Evolutionary conservation across 768 basidiomycete genomes (phyloP), one percentile per base, ranked within the genome.

Genomic region (Termitomyces sp.): DNA sequence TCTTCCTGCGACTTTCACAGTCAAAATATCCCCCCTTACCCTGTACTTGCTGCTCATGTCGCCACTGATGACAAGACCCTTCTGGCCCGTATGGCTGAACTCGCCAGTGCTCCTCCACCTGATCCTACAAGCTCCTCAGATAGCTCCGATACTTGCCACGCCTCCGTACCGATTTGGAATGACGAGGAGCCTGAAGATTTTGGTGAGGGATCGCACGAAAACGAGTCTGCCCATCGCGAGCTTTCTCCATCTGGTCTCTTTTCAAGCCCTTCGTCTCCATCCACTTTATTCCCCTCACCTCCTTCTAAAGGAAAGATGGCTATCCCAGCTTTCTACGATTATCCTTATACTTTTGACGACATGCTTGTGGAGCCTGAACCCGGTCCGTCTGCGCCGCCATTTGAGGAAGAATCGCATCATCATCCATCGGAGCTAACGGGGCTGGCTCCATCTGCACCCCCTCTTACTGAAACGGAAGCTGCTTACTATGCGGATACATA

Each of bases 21-120:
- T 46, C 52, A 54, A 33, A 32, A 35, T 28, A 41, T 62, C 33
- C 66, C 67, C 20, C 36, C 64, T 16, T 66, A 70, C 16, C 65
- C 70, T 14, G 40, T 68, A 26, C 72, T 72, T 51, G 72, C 72
- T 18, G 85, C 82, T n/a, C 86, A 88, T 66, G 74, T 88, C 50
- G 85, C 86, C 18, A 85, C 79, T 2, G 86, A 88, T 67, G 86
- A 88, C 69, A 88, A 88, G 67, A 67, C 72, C 0, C 62, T 80
- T n/a, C 75, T 88, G 44, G 83, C 82, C 28, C 78, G 76, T 36
- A 73, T 87, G 44, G 79, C 75, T 1, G 75, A 75, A 38, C 62
- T 82, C 33, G 83, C 81, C 38, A 85, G 83, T 60, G 77, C 77
- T 20, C 86, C 86, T n/a, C 79, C 80, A 6, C 49, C 59, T 28